Evolutionary conservation across 495 filamentous ascomycete genomes (phyloP), one percentile per base, ranked within the genome.

Genomic region (Neurospora pannonica): DNA sequence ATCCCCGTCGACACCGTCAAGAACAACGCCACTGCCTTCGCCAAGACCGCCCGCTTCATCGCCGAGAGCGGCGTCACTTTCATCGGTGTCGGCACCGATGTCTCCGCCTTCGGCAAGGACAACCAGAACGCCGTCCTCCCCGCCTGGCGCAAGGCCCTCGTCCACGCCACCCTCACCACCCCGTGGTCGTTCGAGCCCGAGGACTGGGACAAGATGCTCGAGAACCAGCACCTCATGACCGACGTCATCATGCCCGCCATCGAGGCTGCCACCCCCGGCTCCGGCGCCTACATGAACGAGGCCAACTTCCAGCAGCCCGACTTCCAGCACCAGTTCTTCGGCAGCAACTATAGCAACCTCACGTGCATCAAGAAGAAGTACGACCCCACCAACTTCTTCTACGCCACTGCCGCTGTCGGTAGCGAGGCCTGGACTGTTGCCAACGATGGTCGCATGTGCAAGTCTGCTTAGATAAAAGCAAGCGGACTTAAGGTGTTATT

Each of bases 121-220:
- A 31, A 42, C 0, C 54, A 2, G 75, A 90, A 91, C 78, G 78
- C 89, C 4, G 88, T 91, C 1, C 81, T 88, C n/a, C 89, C 89
- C 3, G 78, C 77, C 15, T 83, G 82, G 81, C 79, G 81, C 42
- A 75, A 77, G 48, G 71, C 78, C 28, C 71, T 80, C 34, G 70
- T 81, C 0, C 77, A 78, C 71, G 74, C 73, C 38, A 80, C 77
- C 15, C 73, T 79, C 28, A 79, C 76, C 4, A 78, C 77, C 2
- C 60, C 67, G 13, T 78, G 78, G 77, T 78, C 76, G 15, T 77
- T 78, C 67, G 80, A 79, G 43, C 78, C 78, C 8, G 67, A 75
- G 34, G 34, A 77, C 21, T 77, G 75, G 72, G 60, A 73, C 34
- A 28, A 70, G 21, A 82, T 79, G 77, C 13, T 77, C 3, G 76